phyloP scores from a whole-genome alignment of 495 filamentous ascomycete species.

The Cercophora scortea region DNA sequence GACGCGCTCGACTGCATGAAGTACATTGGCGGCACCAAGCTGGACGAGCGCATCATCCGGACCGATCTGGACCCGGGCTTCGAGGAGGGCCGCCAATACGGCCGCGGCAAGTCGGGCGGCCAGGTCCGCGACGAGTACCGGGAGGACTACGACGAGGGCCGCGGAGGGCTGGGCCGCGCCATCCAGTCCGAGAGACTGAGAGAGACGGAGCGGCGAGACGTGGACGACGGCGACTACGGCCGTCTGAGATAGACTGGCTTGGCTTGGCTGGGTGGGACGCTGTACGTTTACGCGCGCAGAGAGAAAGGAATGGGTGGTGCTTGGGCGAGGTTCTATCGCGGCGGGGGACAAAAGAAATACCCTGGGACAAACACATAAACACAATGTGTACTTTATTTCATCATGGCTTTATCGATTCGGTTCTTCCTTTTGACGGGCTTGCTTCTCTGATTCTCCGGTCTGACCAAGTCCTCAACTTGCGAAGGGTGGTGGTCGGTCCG shows the following conservation, averaged over 20 bases:
- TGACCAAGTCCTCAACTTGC: too few relatives aligned
- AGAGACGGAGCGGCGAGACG: conserved; percentile 41
- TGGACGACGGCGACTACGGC: conserved; percentile 43
- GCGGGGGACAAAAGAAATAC: conserved; percentile 12
- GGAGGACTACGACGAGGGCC: conserved; percentile 89
- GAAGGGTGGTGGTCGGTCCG: not conserved
- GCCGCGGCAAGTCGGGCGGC: conserved; percentile 80
- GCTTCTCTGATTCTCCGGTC: not conserved
- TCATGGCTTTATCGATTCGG: not conserved
- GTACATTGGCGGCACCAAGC: conserved; percentile 96
- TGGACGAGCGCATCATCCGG: conserved; percentile 92
- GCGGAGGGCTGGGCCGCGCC: conserved; percentile 67
- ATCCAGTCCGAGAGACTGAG: conserved; percentile 55
- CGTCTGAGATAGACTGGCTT: conserved; percentile 31
- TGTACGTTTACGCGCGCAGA: not conserved
- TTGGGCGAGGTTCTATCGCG: not conserved
- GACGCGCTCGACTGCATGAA: conserved; percentile 97
- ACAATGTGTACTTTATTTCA: not conserved
- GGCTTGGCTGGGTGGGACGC: not conserved
- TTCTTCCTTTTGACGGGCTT: not conserved
- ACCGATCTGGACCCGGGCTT: conserved; percentile 98
- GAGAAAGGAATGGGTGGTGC: not conserved
- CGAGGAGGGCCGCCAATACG: conserved; percentile 91
- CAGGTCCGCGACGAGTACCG: conserved; percentile 97
- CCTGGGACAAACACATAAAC: conserved; percentile 1